Percentiles rank a stretch among this genome's conserved stretches.
These are phyloP conservation scores for Phylloporus sp. DNA, from an alignment of 768 basidiomycete genomes.

Conservation along the genomic window DNA sequence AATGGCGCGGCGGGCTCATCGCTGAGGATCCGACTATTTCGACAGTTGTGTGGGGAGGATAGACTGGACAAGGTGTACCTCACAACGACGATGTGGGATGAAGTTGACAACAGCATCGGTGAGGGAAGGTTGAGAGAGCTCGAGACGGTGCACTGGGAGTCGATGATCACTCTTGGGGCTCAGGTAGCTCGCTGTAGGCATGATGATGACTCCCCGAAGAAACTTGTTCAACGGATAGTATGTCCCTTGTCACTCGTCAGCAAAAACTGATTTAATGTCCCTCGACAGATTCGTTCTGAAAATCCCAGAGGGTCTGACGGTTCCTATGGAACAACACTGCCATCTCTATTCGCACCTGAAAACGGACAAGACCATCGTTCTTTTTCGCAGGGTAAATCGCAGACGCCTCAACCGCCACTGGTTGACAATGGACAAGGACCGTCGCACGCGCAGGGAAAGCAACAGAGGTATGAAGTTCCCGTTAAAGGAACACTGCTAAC, in stretches of 20 bases:
- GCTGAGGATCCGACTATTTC: conserved; percentile 33
- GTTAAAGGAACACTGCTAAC: too few species aligned
- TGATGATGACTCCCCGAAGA: not conserved
- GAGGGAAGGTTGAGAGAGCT: conserved; percentile 13
- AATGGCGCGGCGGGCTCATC: conserved; percentile 34
- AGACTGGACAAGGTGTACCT: conserved; percentile 29
- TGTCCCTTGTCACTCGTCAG: too few species aligned
- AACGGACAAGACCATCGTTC: too few species aligned
- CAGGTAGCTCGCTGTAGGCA: not conserved
- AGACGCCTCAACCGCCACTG: too few species aligned
- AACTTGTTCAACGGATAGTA: not conserved
- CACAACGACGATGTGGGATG: conserved; percentile 40
- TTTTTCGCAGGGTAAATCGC: too few species aligned
- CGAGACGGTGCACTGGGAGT: conserved; percentile 4
- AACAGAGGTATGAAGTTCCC: not conserved
- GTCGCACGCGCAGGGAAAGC: not conserved
- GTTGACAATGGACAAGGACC: not conserved
- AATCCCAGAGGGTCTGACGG: not conserved
- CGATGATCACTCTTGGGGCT: not conserved
- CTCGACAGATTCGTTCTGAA: too few species aligned
- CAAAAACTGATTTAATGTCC: too few species aligned
- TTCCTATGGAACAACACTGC: too few species aligned
- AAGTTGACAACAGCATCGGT: conserved; percentile 19
- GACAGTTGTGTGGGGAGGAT: conserved; percentile 24
- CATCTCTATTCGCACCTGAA: too few species aligned